Evolutionary conservation across 2,329 filamentous ascomycete species (phyloP).

Genomic region (Ilyonectria mors-panacis): DNA sequence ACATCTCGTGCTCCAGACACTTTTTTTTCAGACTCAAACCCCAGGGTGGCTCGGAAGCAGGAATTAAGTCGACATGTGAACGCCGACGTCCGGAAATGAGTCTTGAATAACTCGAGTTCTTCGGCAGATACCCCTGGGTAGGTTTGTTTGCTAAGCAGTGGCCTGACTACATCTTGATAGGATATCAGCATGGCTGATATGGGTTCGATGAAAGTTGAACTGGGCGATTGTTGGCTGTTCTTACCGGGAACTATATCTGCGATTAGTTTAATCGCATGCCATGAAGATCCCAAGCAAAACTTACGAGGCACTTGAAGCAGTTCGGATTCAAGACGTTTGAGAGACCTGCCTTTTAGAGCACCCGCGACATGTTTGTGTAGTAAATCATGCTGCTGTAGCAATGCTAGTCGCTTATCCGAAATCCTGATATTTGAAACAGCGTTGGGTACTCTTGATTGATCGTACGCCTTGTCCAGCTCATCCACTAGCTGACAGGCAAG

Average conservation of each 20-base stretch:
- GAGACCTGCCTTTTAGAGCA: constrained; percentile 22
- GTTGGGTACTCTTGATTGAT: accelerated
- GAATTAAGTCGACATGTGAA: constrained; percentile 22
- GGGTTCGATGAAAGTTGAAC: background rate
- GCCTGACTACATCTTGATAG: constrained; percentile 25
- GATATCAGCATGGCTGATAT: constrained; percentile 12
- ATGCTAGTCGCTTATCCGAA: constrained; percentile 4
- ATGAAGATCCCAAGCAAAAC: background rate
- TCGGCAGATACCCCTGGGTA: background rate
- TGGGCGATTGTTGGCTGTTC: accelerated
- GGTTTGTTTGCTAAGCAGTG: background rate
- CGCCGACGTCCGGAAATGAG: constrained; percentile 12
- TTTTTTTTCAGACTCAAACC: constrained; percentile 17
- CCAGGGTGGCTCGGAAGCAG: constrained; percentile 15
- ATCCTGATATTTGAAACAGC: accelerated
- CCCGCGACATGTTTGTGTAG: constrained; percentile 7
- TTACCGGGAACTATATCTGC: background rate
- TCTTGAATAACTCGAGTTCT: constrained; percentile 26
- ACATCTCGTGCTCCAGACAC: constrained; percentile 4
- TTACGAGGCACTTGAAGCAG: background rate
- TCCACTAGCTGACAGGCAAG: constrained; percentile 19
- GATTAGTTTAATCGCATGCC: background rate
- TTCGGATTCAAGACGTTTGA: constrained; percentile 11
- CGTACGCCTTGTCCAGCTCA: background rate
- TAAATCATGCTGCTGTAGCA: background rate